A percentile compares a stretch with the other conserved stretches of the same genome.
These are phyloP conservation scores for Globisporangium emineosum DNA, from an alignment of 352 stramenopile genomes.

Conservation along the genomic window DNA sequence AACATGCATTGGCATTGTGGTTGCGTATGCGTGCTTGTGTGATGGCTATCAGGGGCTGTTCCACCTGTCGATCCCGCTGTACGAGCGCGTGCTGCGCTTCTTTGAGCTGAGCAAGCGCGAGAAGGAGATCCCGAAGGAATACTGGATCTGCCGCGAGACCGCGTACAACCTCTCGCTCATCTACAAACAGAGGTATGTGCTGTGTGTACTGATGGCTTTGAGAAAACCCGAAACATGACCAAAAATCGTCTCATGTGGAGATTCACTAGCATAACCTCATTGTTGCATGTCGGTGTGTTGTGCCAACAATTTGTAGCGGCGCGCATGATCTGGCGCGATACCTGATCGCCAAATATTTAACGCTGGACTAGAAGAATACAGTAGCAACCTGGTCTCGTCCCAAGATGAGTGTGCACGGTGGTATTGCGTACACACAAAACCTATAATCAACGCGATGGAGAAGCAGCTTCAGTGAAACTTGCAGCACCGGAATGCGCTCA, in stretches of 20 bases:
- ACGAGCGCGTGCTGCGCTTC: slow-evolving; percentile 80
- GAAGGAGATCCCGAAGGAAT: slow-evolving; percentile 53
- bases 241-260: too few relatives aligned
- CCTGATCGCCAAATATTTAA: slow-evolving; percentile 82
- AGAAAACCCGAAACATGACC: too few relatives aligned
- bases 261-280: too few relatives aligned
- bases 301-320: slow-evolving; percentile 32
- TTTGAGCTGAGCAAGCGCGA: slow-evolving; percentile 61
- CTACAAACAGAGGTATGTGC: slow-evolving; percentile 81
- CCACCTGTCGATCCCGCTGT: slow-evolving; percentile 86
- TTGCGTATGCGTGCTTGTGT: slow-evolving; percentile 5
- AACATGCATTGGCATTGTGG: too few relatives aligned
- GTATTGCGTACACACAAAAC: not conserved
- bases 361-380: slow-evolving; percentile 33
- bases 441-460: not conserved
- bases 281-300: too few relatives aligned
- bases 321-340: slow-evolving; percentile 74
- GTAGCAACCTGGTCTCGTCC: not conserved
- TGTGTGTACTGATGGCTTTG: not conserved
- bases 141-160: slow-evolving; percentile 75
- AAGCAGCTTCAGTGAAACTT: not conserved
- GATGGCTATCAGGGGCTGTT: slow-evolving; percentile 56
- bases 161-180: slow-evolving; percentile 89
- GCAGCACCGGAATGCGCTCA: not conserved
- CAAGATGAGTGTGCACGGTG: not conserved